Base-by-base conservation (phyloP, 2,329 filamentous ascomycete genomes). In the Clarireedia hainanense region DNA sequence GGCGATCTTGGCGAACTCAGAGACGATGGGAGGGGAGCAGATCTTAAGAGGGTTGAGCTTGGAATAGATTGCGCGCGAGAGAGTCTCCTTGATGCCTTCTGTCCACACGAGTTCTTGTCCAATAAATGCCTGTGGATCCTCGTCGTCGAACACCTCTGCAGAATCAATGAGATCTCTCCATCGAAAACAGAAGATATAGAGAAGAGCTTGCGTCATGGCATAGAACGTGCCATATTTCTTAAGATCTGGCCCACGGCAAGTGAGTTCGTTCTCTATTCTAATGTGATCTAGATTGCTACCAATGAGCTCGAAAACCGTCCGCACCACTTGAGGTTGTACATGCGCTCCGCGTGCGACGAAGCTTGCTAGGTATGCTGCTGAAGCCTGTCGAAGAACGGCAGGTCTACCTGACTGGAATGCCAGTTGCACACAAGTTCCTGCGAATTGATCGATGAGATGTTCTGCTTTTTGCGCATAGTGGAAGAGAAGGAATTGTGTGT, bases 401-500 rank as follows among this genome's bases (percentile, higher is more conserved):
- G 89, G 83, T 48, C 85, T 82, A 59, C 64, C 62, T 17, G 72
- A 70, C 58, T 85, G 86, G 63, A 88, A 85, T 42, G 88, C 82
- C 24, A 89, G 77, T 58, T 87, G 79, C 40, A 89, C 80, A 61
- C 92, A 87, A 24, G 85, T 86, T 36, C 86, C 86, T 45, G 89
- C 86, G 67, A 97, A 97, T 49, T 85, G 81, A 66, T 94, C 89
- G 57, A 89, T 86, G 48, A 96, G 81, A 46, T 81, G 79, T 30
- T 88, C 84, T 7, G 89, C 88, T 57, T 81, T 81, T 71, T 99
- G 92, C 15, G 89, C 88, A 69, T 95, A 96, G 72, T 96, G 92
- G 72, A 99, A 99, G 50, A 97, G 80, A 48, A 99, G 81, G 65
- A 97, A 99, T 67, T 99, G 94, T 0, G 91, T 91, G 70, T 97